A percentile compares a stretch with the other conserved stretches of the same genome.
phyloP scores from a whole-genome alignment of 2,329 filamentous ascomycete genomes.

The Fusarium buxicola region DNA sequence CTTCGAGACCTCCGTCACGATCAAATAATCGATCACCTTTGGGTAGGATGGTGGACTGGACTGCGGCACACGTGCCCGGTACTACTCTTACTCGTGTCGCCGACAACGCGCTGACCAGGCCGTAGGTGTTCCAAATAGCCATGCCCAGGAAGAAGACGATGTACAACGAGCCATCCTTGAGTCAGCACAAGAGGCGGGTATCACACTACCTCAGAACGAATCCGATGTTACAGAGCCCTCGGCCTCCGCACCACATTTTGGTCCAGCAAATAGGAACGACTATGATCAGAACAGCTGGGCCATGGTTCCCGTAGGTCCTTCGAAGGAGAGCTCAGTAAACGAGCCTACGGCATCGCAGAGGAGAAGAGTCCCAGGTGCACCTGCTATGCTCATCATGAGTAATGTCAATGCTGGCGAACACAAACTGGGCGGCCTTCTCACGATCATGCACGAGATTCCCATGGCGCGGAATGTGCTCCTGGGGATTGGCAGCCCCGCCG shows the following conservation, averaged over 20 bases:
- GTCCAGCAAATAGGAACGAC: constrained; percentile 66
- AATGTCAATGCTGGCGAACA: constrained; percentile 51
- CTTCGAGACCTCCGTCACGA: constrained; percentile 72
- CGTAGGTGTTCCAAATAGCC: constrained; percentile 52
- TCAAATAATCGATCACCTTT: constrained; percentile 68
- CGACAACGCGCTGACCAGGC: constrained; percentile 42
- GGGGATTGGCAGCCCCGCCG: constrained; percentile 53
- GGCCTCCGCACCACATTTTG: constrained; percentile 62
- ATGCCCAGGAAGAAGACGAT: constrained; percentile 65
- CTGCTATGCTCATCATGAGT: constrained; percentile 63
- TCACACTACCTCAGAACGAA: constrained; percentile 60
- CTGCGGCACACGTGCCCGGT: constrained; percentile 57
- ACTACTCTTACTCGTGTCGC: constrained; percentile 42
- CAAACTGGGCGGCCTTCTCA: constrained; percentile 65
- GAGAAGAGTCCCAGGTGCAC: constrained; percentile 55
- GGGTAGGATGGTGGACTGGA: constrained; percentile 63
- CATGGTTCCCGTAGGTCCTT: constrained; percentile 61
- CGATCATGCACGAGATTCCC: constrained; percentile 71
- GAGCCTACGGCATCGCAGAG: constrained; percentile 55
- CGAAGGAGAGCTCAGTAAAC: constrained; percentile 35
- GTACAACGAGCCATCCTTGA: constrained; percentile 67
- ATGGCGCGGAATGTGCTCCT: constrained; percentile 67
- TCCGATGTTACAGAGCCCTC: constrained; percentile 59
- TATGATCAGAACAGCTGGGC: constrained; percentile 70
- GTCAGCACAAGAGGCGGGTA: constrained; percentile 65